Evolutionary conservation across 129 eudicot species (phyloP), one percentile per base, ranked within the genome.

Genomic region (Escallonia rubra): DNA sequence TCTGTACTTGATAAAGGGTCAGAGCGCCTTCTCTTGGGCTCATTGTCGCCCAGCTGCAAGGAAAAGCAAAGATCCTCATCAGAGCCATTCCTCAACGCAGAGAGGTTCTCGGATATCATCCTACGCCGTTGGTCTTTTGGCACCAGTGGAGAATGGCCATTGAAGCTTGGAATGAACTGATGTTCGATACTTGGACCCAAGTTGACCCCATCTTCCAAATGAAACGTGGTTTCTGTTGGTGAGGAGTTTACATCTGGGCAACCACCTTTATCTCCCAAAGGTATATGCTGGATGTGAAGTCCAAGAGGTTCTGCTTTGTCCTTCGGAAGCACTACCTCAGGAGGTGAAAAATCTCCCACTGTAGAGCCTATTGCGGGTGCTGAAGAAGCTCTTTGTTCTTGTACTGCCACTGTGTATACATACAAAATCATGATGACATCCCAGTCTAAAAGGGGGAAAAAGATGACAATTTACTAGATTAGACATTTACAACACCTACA

Each of bases 281-380:
- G 90, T 42, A 84, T 71, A 45, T 86, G 95, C 66, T 82, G 96
- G 75, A 92, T 89, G 81, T 86, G 85, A 63, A 93, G 89, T 34
- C 96, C 98, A 53, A 93, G 60, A 5, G 98, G 96, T 74, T 89
- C 92, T 44, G 85, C 83, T 80, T 86, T 77, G 80, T 89, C 96
- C 80, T 82, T 85, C 2, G 97, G 97, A 59, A 91, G 96, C 69
- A 83, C 76, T 5, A 77, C 63, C 46, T 88, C 93, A 3, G 96
- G 98, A 3, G 95, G 98, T n/a, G 98, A 89, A n/a, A 87, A 89
- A 59, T 93, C 95, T 4, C 84, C 92, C 42, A 79, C 96, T 1
- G 81, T 87, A 7, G 98, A 89, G 8, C 85, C 89, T 40, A 87
- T 84, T 42, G 77, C 87, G 5, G 95, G 84, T 54, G 90, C 87